Evolutionary conservation across 148 eudicot species (phyloP), one percentile per base, ranked within the genome.

Genomic region (Rhododendron ovatum): DNA sequence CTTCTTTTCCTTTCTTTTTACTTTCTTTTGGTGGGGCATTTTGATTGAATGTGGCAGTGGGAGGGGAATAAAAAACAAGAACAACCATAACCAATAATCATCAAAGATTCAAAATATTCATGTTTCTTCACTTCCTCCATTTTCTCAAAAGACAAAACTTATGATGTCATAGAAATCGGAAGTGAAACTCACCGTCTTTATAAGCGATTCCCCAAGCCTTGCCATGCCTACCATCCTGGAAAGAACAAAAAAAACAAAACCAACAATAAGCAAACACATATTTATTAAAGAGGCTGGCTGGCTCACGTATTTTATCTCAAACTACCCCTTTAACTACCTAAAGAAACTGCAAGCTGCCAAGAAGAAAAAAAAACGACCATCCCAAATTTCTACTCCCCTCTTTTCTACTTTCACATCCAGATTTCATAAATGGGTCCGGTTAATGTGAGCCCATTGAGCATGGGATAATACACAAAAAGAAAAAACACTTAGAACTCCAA

Each of bases 181-280:
- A 82, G 33, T 4, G 33, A 35, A 78, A 93, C 94, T 89, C 79
- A 97, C 98, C 99, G 50, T 93, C 93, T 88, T 87, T 92, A 82
- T 90, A 90, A 84, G 95, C 98, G 83, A 93, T 87, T 53, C 99
- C 99, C 99, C 99, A 97, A 82, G 98, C 99, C 88, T 97, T 95
- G 63, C 99, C 99, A 82, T 97, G 99, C 80, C 91, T 89, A 39
- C 99, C 99, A 87, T 94, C 98, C 98, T 96, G 91, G 90, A 90
- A 78, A 84, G 39, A 11, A 33, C 14, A 81, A 30, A 2, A 55
- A 35, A 39, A 7, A 33, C 22, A 18, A 83, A 86, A 59, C 77
- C 69, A n/a, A 53, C 18, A 82, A n/a, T 18, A 74, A 41, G 7
- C 2, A 80, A 82, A 53, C 20, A 24, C 74, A 53, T 14, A 67